Percentiles rank a stretch among this genome's conserved stretches.
Evolutionary conservation across 1,139 yeast genomes (phyloP).

Genomic region (Geotrichum phurueaensis): DNA sequence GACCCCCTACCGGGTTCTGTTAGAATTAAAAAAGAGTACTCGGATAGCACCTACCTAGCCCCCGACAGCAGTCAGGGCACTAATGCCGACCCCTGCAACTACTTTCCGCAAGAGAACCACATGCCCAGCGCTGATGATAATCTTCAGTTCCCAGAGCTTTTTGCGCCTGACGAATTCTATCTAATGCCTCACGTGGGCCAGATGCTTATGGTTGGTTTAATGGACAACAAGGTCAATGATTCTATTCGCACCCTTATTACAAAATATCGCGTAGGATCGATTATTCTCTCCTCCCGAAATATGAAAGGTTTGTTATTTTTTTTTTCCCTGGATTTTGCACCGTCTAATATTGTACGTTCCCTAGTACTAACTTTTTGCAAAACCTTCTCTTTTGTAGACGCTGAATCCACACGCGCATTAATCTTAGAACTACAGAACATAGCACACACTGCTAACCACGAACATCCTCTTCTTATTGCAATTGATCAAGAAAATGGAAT

Average conservation of each 20-base stretch:
- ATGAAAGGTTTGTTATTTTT: constrained; percentile 28
- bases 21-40: background rate
- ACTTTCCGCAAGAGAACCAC: background rate
- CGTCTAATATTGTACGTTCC: background rate
- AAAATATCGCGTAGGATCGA: constrained; percentile 49
- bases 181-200: constrained; percentile 42
- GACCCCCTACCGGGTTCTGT: background rate
- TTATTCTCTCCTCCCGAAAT: constrained; percentile 52
- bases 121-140: background rate
- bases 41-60: background rate
- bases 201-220: constrained; percentile 58
- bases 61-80: background rate
- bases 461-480: constrained; percentile 45
- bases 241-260: constrained; percentile 53
- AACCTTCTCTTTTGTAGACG: constrained; percentile 34
- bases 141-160: constrained; percentile 8
- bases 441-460: constrained; percentile 49
- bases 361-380: background rate
- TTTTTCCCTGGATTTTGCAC: background rate
- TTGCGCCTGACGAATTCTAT: constrained; percentile 18
- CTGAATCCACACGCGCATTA: constrained; percentile 46
- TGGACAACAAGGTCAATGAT: constrained; percentile 51
- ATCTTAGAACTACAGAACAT: constrained; percentile 52
- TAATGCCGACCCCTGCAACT: background rate
- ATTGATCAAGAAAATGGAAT: constrained; percentile 46